These are phyloP conservation scores for Haplographium delicatum DNA, from an alignment of 495 filamentous ascomycete genomes.

Conservation along the genomic window DNA sequence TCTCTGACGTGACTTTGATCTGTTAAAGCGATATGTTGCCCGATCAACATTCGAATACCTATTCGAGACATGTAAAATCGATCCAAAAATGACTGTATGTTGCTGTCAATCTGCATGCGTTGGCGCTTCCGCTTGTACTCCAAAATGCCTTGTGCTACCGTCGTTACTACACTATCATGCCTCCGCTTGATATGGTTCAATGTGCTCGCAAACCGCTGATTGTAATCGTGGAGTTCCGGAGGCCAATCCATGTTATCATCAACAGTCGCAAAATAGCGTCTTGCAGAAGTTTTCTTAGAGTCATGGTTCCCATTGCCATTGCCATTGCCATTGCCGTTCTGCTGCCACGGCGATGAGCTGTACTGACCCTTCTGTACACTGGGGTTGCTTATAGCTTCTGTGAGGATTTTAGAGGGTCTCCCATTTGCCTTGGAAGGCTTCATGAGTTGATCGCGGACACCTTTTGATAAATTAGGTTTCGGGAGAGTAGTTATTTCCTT, in stretches of 20 bases:
- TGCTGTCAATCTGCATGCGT: constrained; percentile 96
- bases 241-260: constrained; percentile 90
- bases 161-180: constrained; percentile 96
- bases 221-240: constrained; percentile 90
- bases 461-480: constrained; percentile 67
- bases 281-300: constrained; percentile 44
- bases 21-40: constrained; percentile 94
- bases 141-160: constrained; percentile 88
- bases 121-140: constrained; percentile 97
- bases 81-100: constrained; percentile 94
- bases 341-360: constrained; percentile 57
- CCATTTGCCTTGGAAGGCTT: constrained; percentile 61
- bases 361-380: constrained; percentile 87
- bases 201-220: constrained; percentile 78
- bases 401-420: constrained; percentile 58
- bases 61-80: constrained; percentile 99
- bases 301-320: constrained; percentile 49
- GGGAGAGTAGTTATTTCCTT: constrained; percentile 88
- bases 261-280: constrained; percentile 86
- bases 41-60: constrained; percentile 97
- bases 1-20: constrained; percentile 84
- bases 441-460: constrained; percentile 73
- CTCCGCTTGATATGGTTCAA: constrained; percentile 89
- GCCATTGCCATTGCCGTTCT: constrained; percentile 36
- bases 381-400: constrained; percentile 81